Conservation (phyloP, 1,139 yeast genomes). For the Pneumocystis oryctolagi region DNA sequence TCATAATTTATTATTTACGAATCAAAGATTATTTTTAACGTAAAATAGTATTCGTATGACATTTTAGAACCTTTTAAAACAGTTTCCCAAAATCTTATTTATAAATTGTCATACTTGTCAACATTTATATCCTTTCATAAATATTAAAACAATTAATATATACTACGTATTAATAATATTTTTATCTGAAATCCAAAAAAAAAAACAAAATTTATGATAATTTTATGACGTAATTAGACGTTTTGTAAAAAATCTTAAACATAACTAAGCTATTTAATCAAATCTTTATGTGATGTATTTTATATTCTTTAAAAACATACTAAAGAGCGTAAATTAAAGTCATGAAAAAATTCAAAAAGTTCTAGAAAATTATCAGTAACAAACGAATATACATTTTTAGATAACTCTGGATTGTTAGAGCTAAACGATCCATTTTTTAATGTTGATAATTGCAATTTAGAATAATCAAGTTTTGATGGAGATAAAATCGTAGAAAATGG, state of each 20-base stretch:
- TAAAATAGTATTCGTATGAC: background rate
- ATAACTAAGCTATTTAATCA: background rate
- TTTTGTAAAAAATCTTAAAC: background rate
- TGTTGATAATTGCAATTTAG: background rate
- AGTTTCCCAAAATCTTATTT: background rate
- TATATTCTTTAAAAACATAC: background rate
- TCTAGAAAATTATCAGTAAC: background rate
- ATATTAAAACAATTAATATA: background rate
- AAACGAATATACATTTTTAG: background rate
- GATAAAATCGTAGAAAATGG: background rate
- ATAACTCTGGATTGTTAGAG: background rate
- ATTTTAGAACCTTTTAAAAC: background rate
- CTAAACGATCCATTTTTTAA: background rate
- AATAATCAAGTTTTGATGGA: background rate
- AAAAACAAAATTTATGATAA: background rate
- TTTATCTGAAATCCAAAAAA: background rate
- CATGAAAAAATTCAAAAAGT: background rate
- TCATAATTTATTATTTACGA: too few relatives aligned
- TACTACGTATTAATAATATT: background rate
- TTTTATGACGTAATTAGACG: background rate
- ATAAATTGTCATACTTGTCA: too few relatives aligned
- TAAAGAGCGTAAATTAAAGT: background rate
- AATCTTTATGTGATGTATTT: background rate
- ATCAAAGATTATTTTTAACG: too few relatives aligned
- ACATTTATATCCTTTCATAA: background rate